Evolutionary conservation across 352 stramenopile genomes (phyloP).

Genomic region (Phytopythium litorale): DNA sequence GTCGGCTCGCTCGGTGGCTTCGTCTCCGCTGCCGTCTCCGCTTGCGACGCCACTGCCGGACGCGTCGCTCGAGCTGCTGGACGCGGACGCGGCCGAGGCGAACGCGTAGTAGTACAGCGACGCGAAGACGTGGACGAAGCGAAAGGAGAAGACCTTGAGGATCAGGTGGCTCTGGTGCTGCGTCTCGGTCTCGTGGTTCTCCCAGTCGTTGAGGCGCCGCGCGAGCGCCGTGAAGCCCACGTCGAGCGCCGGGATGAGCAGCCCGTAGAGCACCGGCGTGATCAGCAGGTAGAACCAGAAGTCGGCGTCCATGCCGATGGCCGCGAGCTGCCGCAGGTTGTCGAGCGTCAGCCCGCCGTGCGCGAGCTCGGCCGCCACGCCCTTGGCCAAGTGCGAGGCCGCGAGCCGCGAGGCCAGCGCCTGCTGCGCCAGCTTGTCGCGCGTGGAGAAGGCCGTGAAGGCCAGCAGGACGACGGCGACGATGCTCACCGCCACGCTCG

Average conservation of each 20-base stretch:
- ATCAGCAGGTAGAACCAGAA: slow-evolving; percentile 88
- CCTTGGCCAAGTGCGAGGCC: slow-evolving; percentile 39
- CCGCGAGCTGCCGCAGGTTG: slow-evolving; percentile 42
- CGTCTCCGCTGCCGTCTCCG: not conserved
- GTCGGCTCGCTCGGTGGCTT: slow-evolving; percentile 14
- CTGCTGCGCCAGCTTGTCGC: slow-evolving; percentile 64
- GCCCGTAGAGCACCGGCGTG: slow-evolving; percentile 83
- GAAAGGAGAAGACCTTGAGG: slow-evolving; percentile 98
- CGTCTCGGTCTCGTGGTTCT: slow-evolving; percentile 89
- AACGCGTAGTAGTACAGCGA: slow-evolving; percentile 97
- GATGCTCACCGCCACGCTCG: slow-evolving; percentile 58
- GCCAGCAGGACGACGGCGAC: slow-evolving; percentile 47
- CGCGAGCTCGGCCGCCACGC: slow-evolving; percentile 34
- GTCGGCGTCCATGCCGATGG: slow-evolving; percentile 63
- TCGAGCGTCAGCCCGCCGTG: slow-evolving; percentile 49
- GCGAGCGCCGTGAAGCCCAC: slow-evolving; percentile 85
- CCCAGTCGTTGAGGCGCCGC: slow-evolving; percentile 90
- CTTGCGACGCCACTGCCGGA: not conserved
- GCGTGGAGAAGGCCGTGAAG: slow-evolving; percentile 70
- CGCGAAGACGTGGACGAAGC: slow-evolving; percentile 96
- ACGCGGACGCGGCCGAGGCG: slow-evolving; percentile 16
- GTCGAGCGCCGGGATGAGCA: slow-evolving; percentile 81
- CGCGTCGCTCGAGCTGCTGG: slow-evolving; percentile 3
- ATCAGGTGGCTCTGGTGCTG: slow-evolving; percentile 92
- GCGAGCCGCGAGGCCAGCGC: slow-evolving; percentile 39